phyloP scores from a whole-genome alignment of 2,329 filamentous ascomycete genomes.

The Penicillium janthinellum region DNA sequence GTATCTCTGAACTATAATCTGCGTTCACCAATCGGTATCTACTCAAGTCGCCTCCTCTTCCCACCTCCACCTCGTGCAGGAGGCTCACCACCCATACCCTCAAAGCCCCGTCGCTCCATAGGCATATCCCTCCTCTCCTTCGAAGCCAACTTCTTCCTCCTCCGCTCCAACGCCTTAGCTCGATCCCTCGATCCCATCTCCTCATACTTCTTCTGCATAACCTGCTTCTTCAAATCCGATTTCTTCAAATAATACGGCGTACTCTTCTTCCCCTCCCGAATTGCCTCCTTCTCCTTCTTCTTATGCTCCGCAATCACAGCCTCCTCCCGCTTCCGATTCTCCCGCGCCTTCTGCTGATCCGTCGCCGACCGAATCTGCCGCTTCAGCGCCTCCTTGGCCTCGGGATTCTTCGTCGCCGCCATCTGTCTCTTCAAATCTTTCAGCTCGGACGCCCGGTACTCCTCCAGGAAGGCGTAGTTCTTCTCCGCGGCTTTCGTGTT shows the following conservation, averaged over 20 bases:
- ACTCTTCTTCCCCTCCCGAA: slow-evolving; percentile 77
- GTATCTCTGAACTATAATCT: not conserved
- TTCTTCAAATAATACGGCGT: slow-evolving; percentile 91
- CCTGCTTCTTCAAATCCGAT: slow-evolving; percentile 84
- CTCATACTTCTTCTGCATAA: slow-evolving; percentile 76
- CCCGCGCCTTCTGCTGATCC: slow-evolving; percentile 70
- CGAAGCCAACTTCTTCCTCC: slow-evolving; percentile 82
- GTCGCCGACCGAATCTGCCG: slow-evolving; percentile 75
- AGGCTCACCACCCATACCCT: slow-evolving; percentile 22
- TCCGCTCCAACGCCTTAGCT: slow-evolving; percentile 80
- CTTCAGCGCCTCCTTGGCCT: slow-evolving; percentile 70
- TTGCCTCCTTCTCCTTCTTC: slow-evolving; percentile 77
- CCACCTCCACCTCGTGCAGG: slow-evolving; percentile 22
- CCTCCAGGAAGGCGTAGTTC: slow-evolving; percentile 84
- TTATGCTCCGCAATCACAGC: slow-evolving; percentile 74
- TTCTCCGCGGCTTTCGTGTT: slow-evolving; percentile 58
- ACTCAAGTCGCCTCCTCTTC: slow-evolving; percentile 34
- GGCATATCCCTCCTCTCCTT: slow-evolving; percentile 83
- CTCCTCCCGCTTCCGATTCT: slow-evolving; percentile 69
- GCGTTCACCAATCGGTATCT: slow-evolving; percentile 8
- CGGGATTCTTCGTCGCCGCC: slow-evolving; percentile 65
- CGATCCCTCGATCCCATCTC: slow-evolving; percentile 83
- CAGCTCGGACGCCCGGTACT: slow-evolving; percentile 85
- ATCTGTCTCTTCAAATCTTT: slow-evolving; percentile 69
- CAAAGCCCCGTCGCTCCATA: slow-evolving; percentile 50